These are phyloP conservation scores for Fragaria ananassa DNA, from an alignment of 306 rosid species.

Conservation along the genomic window DNA sequence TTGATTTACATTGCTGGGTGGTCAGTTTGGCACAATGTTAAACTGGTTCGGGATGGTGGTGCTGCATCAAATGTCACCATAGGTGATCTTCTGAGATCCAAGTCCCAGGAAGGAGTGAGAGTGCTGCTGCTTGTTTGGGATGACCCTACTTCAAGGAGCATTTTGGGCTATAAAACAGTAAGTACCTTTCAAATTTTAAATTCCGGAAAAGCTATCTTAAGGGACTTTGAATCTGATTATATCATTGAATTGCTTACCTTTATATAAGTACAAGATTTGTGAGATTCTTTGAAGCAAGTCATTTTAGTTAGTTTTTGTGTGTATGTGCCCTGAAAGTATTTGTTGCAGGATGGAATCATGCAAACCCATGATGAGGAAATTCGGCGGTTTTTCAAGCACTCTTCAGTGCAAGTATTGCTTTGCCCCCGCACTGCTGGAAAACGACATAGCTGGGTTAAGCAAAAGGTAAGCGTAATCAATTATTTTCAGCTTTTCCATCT, in stretches of 20 bases:
- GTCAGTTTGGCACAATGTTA: conserved; percentile 95
- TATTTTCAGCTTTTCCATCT: conserved; percentile 12
- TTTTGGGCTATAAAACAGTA: conserved; percentile 78
- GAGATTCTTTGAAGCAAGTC: conserved; percentile 7
- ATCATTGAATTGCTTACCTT: no score
- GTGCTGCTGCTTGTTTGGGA: conserved; percentile 98
- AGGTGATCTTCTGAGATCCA: conserved; percentile 79
- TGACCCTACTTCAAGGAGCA: conserved; percentile 92
- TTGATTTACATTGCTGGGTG: conserved; percentile 91
- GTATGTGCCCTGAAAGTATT: conserved; percentile 12
- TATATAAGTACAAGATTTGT: conserved; percentile 1
- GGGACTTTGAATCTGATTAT: background rate
- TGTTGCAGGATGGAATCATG: conserved; percentile 90
- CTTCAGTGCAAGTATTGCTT: conserved; percentile 89
- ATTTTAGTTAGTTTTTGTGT: conserved; percentile 7
- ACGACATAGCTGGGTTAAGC: conserved; percentile 87
- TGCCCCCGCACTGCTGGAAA: conserved; percentile 88
- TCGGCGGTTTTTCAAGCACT: conserved; percentile 84
- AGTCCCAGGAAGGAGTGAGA: conserved; percentile 94
- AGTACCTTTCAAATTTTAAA: conserved; percentile 31
- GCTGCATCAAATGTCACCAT: conserved; percentile 38
- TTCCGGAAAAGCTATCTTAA: conserved; percentile 11
- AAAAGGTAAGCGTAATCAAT: conserved; percentile 46
- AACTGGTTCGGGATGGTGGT: conserved; percentile 62
- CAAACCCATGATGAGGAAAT: conserved; percentile 96